Base-by-base conservation (phyloP, 768 basidiomycete genomes). In the Auricularia heimuer region DNA sequence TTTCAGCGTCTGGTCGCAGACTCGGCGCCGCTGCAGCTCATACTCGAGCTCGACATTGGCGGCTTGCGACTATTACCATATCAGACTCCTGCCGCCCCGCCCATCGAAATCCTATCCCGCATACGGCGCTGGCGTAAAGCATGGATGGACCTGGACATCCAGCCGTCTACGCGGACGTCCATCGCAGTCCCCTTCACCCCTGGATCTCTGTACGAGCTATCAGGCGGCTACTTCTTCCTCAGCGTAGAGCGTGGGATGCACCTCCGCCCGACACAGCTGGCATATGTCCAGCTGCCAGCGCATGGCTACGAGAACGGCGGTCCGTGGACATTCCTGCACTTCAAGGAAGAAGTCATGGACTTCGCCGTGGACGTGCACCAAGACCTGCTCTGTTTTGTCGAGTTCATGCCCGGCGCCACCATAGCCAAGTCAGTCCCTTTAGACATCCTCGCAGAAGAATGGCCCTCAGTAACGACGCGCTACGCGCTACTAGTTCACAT, bases 171-270 rank as follows among this genome's bases (percentile, higher is more conserved):
- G 11, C 24, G 56, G 7, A 60, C 56, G 24, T 14, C 16, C 56
- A 60, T 60, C 56, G 56, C 4, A 6, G 34, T 60, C 33, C 56
- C 56, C 4, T 60, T 33, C 29, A 8, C 12, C 11, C 56, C 56
- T 8, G 56, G 56, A 6, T 33, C 29, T 6, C 56, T 60, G 29
- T 60, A 60, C 24, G 56, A 60, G 56, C 56, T 60, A 6, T 60
- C 56, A 29, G 56, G 56, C 34, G 56, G 56, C 56, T 60, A 60
- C 34, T 60, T 60, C 56, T 60, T 60, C 34, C 34, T 29, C 24
- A 60, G 56, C 56, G 24, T 60, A 8, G 56, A 10, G 6, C 12
- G 16, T 18, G 24, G 56, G 8, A 18, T 14, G 29, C 7, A 7
- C n/a, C 56, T 8, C 8, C 21, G 56, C 1, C 29, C 56, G 18